Evolutionary conservation across 176 grass and related monocot species (phyloP).

Genomic region (Carex parvula): DNA sequence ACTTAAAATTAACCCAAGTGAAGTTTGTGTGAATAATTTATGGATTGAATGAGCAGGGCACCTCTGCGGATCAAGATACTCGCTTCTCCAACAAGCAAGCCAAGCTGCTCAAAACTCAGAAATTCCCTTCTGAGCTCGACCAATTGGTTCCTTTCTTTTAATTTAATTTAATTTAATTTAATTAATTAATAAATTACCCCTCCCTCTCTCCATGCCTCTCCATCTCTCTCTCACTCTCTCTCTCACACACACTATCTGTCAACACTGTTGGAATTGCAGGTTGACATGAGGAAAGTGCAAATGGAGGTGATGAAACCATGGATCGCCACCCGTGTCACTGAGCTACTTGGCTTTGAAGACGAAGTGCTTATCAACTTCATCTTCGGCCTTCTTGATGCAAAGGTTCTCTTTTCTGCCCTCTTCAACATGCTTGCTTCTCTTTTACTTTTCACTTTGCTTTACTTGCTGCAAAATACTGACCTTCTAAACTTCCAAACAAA

Average conservation of each 20-base stretch:
- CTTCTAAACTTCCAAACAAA: background rate
- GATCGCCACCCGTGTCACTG: slow-evolving; percentile 83
- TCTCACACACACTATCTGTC: no score
- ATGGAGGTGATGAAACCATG: slow-evolving; percentile 98
- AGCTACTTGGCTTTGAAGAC: slow-evolving; percentile 96
- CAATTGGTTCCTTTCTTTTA: slow-evolving; percentile 42
- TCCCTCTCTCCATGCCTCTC: background rate
- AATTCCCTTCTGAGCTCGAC: slow-evolving; percentile 87
- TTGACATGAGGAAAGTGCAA: slow-evolving; percentile 90
- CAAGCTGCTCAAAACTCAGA: slow-evolving; percentile 88
- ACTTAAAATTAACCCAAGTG: background rate
- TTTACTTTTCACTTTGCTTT: background rate
- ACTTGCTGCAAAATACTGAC: background rate
- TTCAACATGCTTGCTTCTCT: background rate
- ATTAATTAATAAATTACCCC: background rate
- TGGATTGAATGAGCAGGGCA: slow-evolving; percentile 48
- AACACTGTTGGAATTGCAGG: slow-evolving; percentile 25
- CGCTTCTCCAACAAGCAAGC: slow-evolving; percentile 99
- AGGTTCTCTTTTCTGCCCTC: slow-evolving; percentile 33
- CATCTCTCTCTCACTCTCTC: background rate
- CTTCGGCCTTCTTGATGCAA: slow-evolving; percentile 76
- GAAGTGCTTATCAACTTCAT: slow-evolving; percentile 98
- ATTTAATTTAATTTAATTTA: background rate
- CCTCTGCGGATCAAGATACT: slow-evolving; percentile 92
- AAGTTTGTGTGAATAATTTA: background rate